Base-by-base conservation (phyloP, 129 eudicot species). In the Ambrosia artemisiifolia region DNA sequence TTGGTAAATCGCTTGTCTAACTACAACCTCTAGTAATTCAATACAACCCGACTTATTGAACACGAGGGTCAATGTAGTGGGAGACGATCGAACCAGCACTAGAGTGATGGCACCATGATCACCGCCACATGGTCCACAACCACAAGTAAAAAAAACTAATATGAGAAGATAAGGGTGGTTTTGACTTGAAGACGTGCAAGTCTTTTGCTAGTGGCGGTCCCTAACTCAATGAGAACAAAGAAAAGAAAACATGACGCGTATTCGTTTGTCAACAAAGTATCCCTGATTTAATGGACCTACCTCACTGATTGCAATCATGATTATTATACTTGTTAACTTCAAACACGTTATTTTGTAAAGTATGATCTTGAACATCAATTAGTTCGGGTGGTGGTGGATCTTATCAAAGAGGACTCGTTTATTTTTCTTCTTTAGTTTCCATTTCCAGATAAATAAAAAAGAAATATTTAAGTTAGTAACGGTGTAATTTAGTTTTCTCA, bases 121-220 rank as follows among this genome's bases (percentile, higher is more conserved):
- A 51, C 73, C 47, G 47, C 36, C 47, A 42, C 59, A 75, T 75
- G 80, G 74, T 67, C 74, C 74, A 67, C 74, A 42, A 17, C 54
- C 47, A 53, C 60, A n/a, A 28, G 30, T 1, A 11, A 44, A 48
- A 48, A 28, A 11, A 40, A 24, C 48, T 40, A 75, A 51, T 40
- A 6, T 44, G 34, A 74, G 30, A 75, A 36, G 73, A 65, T 40
- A 53, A 75, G 54, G 44, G 18, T 7, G 57, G 14, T 24, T 1
- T 54, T 64, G 67, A 18, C 49, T 38, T 46, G 42, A 38, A 28
- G 71, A 48, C 65, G 65, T 57, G 38, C 17, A 8, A 56, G 67
- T 24, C 36, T 54, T 54, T 70, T 3, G 54, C 28, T 71, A 51
- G 75, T 55, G 28, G 55, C 19, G 75, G 75, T 19, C 75, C 76